These are phyloP conservation scores for Monosporascus sp. DNA, from an alignment of 2,329 filamentous ascomycete species.

Conservation along the genomic window DNA sequence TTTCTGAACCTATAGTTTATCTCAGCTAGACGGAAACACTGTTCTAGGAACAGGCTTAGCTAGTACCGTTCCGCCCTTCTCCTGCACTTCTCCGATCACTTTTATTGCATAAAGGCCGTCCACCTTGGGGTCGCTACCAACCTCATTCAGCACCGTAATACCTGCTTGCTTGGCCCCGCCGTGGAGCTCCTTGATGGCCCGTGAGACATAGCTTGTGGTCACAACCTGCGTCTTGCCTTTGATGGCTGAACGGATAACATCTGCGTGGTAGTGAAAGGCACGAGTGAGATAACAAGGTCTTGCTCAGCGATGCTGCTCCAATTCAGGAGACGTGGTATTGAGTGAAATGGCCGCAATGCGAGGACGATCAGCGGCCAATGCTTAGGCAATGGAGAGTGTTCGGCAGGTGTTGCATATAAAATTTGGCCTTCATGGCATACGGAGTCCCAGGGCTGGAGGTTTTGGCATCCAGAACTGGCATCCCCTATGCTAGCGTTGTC, in stretches of 20 bases:
- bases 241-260: slow-evolving; percentile 64
- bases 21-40: too few species aligned
- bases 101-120: slow-evolving; percentile 60
- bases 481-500: too few species aligned
- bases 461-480: too few species aligned
- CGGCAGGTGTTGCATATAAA: not conserved
- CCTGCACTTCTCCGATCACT: slow-evolving; percentile 62
- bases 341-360: not conserved
- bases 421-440: too few species aligned
- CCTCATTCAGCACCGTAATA: slow-evolving; percentile 71
- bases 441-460: too few species aligned
- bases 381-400: not conserved
- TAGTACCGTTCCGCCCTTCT: slow-evolving; percentile 54
- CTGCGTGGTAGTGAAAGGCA: slow-evolving; percentile 19
- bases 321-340: slow-evolving; percentile 1
- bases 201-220: slow-evolving; percentile 67
- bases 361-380: not conserved
- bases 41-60: too few species aligned
- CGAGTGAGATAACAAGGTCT: slow-evolving; percentile 19
- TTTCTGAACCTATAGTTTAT: slow-evolving; percentile 37
- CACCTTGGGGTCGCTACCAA: slow-evolving; percentile 55
- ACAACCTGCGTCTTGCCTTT: slow-evolving; percentile 66
- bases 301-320: slow-evolving; percentile 12
- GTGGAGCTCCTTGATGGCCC: slow-evolving; percentile 63
- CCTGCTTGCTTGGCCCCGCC: slow-evolving; percentile 57